phyloP scores from a whole-genome alignment of 352 stramenopile species.

The Pythium sukuiense region DNA sequence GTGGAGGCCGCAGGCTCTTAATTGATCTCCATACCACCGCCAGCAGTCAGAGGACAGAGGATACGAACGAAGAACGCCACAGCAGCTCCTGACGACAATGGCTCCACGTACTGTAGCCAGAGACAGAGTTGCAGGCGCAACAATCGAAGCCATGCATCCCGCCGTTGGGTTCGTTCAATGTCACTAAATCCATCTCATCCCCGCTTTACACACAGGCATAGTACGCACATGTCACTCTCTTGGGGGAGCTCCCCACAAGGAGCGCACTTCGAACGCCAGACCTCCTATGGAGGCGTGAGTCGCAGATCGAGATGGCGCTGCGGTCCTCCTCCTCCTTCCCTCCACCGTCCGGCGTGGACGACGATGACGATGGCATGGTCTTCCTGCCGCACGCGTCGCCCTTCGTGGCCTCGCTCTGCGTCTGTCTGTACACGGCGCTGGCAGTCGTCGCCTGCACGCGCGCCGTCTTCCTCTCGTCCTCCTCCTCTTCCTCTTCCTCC shows the following conservation, averaged over 20 bases:
- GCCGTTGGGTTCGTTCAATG: neutral
- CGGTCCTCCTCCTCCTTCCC: neutral
- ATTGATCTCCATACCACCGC: neutral
- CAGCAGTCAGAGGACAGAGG: neutral
- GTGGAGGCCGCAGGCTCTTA: neutral
- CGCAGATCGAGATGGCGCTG: neutral
- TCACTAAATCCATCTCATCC: conserved; percentile 7
- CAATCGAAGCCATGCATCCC: conserved; percentile 5
- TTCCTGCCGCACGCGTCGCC: conserved; percentile 56
- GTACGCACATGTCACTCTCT: conserved; percentile 11
- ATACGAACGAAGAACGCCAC: neutral
- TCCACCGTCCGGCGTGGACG: neutral
- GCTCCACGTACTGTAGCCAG: neutral
- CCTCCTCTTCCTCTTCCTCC: neutral
- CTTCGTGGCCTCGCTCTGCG: conserved; percentile 51
- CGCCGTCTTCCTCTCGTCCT: conserved; percentile 30
- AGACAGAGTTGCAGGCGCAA: neutral
- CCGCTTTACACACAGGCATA: neutral
- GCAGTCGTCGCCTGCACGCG: conserved; percentile 54
- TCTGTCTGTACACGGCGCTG: conserved; percentile 59
- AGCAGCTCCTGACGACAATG: neutral
- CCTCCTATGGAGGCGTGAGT: neutral
- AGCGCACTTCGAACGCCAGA: neutral
- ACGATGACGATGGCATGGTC: conserved; percentile 34
- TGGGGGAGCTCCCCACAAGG: conserved; percentile 3